phyloP scores from a whole-genome alignment of 1,284 basidiomycete genomes.

The Microbotryum intermedium region DNA sequence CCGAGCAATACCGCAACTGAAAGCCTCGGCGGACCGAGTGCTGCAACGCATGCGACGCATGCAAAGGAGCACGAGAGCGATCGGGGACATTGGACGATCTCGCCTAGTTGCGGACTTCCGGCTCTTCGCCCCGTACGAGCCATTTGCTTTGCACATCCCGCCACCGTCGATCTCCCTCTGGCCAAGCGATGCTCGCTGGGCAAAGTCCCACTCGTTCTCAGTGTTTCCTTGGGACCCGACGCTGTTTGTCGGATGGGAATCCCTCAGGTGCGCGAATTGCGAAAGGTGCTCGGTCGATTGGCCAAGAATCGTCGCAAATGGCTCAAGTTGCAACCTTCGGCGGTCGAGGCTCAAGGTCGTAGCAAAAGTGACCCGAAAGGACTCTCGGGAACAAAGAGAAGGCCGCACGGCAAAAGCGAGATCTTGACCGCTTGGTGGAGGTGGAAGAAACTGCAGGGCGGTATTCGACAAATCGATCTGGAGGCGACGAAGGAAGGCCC shows the following conservation, averaged over 20 bases:
- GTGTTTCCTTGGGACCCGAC: conserved; percentile 17
- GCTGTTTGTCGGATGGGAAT: conserved; percentile 21
- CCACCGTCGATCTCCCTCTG: conserved; percentile 18
- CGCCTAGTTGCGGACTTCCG: background rate
- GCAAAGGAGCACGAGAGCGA: background rate
- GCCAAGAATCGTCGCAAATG: conserved; percentile 4
- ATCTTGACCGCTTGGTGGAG: conserved; percentile 11
- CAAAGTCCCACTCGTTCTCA: conserved; percentile 18
- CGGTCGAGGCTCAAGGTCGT: background rate
- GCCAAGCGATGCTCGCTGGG: conserved; percentile 13
- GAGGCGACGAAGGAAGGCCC: background rate
- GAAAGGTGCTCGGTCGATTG: conserved; percentile 18
- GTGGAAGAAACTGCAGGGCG: conserved; percentile 9
- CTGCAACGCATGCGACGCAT: no score
- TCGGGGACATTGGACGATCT: background rate
- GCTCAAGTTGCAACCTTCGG: background rate
- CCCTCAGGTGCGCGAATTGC: conserved; percentile 21
- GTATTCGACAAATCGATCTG: background rate
- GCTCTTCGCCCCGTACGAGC: conserved; percentile 13
- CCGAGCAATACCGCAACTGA: background rate
- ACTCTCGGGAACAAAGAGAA: background rate
- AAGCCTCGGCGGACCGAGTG: no score
- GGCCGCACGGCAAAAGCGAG: background rate
- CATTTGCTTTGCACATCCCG: conserved; percentile 26
- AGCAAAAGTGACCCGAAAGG: background rate